Evolutionary conservation across 352 stramenopile genomes (phyloP).

Genomic region (Pythium periplocum): DNA sequence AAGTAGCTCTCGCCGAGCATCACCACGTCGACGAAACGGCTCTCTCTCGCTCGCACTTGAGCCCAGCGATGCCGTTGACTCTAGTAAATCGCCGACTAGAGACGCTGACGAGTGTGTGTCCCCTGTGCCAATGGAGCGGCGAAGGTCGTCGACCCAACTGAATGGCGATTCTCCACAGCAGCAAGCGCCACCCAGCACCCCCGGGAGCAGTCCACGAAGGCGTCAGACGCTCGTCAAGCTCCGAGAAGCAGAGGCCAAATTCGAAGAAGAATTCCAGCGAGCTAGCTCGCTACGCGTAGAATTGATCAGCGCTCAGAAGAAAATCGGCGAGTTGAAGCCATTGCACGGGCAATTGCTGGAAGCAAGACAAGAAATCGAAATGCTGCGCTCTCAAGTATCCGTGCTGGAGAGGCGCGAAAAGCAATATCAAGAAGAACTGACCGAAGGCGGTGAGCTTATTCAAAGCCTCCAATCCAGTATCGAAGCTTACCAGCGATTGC

Average conservation of each 20-base stretch:
- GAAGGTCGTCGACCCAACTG: background rate
- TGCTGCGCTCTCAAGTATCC: constrained; percentile 19
- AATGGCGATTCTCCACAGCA: too few relatives aligned
- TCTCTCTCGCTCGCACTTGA: too few relatives aligned
- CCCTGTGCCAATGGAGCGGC: too few relatives aligned
- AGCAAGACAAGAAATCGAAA: constrained; percentile 24
- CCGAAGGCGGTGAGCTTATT: constrained; percentile 49
- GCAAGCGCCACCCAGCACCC: too few relatives aligned
- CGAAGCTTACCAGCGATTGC: constrained; percentile 52
- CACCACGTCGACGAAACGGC: background rate
- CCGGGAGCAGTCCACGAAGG: constrained; percentile 3
- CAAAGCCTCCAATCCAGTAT: constrained; percentile 56
- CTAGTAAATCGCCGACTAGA: too few relatives aligned
- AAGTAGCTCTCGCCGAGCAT: constrained; percentile 4
- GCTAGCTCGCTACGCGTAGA: constrained; percentile 42
- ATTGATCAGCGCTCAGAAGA: constrained; percentile 45
- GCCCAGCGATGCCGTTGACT: too few relatives aligned
- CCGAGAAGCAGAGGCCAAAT: constrained; percentile 34
- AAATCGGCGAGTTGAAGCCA: constrained; percentile 45
- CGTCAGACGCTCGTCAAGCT: constrained; percentile 13
- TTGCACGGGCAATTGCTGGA: constrained; percentile 34
- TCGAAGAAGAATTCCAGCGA: constrained; percentile 39
- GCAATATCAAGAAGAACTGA: constrained; percentile 24
- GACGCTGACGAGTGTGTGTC: too few relatives aligned
- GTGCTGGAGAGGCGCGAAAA: constrained; percentile 26